A percentile compares a stretch with the other conserved stretches of the same genome.
Evolutionary conservation across 352 stramenopile genomes (phyloP).

Genomic region (Phytophthora palmivora): DNA sequence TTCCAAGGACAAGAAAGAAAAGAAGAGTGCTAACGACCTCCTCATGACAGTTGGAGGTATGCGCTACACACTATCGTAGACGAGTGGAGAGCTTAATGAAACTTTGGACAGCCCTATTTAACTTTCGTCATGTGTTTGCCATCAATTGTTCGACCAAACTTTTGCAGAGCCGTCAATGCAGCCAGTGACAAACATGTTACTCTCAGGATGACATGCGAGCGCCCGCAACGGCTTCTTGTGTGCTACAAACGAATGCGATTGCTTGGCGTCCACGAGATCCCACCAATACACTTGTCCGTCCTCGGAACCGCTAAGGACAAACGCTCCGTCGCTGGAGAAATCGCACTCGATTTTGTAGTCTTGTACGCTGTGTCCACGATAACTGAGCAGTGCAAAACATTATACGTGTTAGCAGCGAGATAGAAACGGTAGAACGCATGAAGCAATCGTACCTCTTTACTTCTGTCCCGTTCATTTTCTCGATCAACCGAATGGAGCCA

Average conservation of each 20-base stretch:
- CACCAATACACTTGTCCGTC: constrained; percentile 73
- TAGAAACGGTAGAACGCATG: not conserved
- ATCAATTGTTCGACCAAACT: constrained; percentile 56
- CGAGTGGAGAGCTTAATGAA: not conserved
- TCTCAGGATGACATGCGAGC: constrained; percentile 68
- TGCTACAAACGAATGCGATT: constrained; percentile 52
- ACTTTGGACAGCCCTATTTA: not conserved
- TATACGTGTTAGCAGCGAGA: constrained; percentile 6
- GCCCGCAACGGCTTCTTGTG: constrained; percentile 73
- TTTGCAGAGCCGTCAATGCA: constrained; percentile 73
- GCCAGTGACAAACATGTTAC: constrained; percentile 68
- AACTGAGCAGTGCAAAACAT: constrained; percentile 36
- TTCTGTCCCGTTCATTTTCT: constrained; percentile 68
- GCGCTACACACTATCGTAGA: constrained; percentile 85
- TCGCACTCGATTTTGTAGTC: constrained; percentile 76
- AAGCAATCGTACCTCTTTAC: constrained; percentile 61
- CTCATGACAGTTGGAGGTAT: constrained; percentile 88
- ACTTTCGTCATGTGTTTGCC: not conserved
- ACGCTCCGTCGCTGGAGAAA: constrained; percentile 72
- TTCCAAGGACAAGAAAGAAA: constrained; percentile 65
- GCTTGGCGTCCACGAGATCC: constrained; percentile 56
- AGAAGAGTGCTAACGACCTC: constrained; percentile 80
- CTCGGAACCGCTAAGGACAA: constrained; percentile 79
- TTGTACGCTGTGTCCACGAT: constrained; percentile 65
- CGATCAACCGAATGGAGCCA: constrained; percentile 76